Evolutionary conservation across 2,329 filamentous ascomycete species (phyloP).

Genomic region (Amauroascus niger): DNA sequence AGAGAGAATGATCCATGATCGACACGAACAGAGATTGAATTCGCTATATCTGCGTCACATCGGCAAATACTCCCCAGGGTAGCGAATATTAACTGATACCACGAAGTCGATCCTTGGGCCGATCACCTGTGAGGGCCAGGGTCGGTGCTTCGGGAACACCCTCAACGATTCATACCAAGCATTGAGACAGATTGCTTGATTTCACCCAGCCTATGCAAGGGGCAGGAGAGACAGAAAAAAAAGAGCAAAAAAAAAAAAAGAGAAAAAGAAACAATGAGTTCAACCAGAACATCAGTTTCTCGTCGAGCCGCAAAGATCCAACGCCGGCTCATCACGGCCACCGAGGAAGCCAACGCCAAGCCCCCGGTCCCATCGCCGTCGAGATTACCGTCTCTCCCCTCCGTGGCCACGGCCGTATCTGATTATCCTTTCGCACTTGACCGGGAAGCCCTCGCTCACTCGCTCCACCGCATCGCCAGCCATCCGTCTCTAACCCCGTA

Average conservation of each 20-base stretch:
- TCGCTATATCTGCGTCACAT: constrained; percentile 1
- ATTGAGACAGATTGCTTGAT: constrained; percentile 2
- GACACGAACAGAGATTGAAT: neutral
- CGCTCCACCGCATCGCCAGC: constrained; percentile 34
- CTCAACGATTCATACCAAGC: neutral
- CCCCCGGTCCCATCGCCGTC: neutral
- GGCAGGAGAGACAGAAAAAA: no score
- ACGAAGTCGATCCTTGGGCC: neutral
- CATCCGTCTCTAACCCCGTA: constrained; percentile 43
- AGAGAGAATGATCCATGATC: neutral
- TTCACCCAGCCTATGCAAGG: neutral
- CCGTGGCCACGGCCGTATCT: no score
- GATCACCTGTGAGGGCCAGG: neutral
- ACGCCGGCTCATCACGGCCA: neutral
- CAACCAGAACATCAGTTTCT: neutral
- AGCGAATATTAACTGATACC: no score
- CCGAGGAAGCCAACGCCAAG: neutral
- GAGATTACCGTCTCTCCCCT: neutral
- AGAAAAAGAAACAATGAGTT: neutral
- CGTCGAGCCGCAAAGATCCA: constrained; percentile 5
- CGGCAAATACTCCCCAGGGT: neutral
- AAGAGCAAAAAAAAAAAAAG: no score
- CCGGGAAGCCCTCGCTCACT: constrained; percentile 18
- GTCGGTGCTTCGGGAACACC: neutral
- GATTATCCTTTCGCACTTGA: constrained; percentile 1